Percentiles rank a stretch among this genome's conserved stretches.
phyloP scores from a whole-genome alignment of 106 monocot genomes.

The Dactylorhiza incarnata region DNA sequence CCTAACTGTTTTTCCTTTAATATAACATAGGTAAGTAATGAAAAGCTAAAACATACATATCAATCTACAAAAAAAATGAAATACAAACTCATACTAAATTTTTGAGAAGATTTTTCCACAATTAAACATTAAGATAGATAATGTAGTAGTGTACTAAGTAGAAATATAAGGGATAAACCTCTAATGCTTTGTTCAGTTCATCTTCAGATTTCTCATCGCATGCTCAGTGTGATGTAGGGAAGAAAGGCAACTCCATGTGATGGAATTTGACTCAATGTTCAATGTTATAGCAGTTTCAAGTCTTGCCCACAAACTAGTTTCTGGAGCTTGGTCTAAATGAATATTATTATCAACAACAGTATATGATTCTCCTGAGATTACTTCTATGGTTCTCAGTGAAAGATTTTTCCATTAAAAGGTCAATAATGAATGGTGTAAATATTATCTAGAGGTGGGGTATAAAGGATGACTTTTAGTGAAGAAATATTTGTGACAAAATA shows the following conservation, averaged over 20 bases:
- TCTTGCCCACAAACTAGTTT: constrained; percentile 83
- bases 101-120: neutral
- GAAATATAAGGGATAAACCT: constrained; percentile 43
- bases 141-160: neutral
- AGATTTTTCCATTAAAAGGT: neutral
- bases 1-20: too few relatives aligned
- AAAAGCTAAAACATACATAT: neutral
- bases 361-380: constrained; percentile 11
- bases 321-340: constrained; percentile 28
- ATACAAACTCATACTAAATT: neutral
- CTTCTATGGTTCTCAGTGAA: constrained; percentile 21
- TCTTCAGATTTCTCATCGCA: constrained; percentile 78
- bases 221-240: constrained; percentile 89
- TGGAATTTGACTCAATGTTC: constrained; percentile 65
- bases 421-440: too few relatives aligned
- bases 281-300: constrained; percentile 53
- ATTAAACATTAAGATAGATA: neutral
- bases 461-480: too few relatives aligned
- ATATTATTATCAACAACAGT: constrained; percentile 11
- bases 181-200: constrained; percentile 69
- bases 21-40: too few relatives aligned
- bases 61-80: neutral
- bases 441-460: too few relatives aligned
- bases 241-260: constrained; percentile 68
- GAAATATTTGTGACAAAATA: too few relatives aligned